Evolutionary conservation across 768 basidiomycete genomes (phyloP).

Genomic region (Trametes punicea): DNA sequence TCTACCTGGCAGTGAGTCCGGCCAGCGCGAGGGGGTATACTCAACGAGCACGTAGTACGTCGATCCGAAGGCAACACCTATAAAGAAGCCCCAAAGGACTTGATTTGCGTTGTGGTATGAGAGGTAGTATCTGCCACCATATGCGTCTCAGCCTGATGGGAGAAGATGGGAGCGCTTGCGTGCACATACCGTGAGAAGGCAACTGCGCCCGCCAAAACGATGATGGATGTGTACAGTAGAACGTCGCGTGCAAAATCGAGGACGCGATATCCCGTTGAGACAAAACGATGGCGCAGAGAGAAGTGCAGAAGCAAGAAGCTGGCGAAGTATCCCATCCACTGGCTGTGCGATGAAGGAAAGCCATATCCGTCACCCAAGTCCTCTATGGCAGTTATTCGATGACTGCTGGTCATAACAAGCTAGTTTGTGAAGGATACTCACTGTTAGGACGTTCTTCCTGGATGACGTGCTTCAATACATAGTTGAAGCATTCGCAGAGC

Average conservation of each 20-base stretch:
- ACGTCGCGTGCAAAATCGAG: slow-evolving; percentile 52
- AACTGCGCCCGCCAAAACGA: slow-evolving; percentile 58
- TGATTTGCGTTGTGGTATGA: slow-evolving; percentile 74
- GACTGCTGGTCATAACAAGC: not conserved
- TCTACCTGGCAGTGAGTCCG: slow-evolving; percentile 51
- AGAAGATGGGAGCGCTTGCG: not conserved
- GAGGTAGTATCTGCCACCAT: slow-evolving; percentile 53
- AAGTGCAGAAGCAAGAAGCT: slow-evolving; percentile 75
- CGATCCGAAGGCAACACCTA: slow-evolving; percentile 56
- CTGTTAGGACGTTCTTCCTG: slow-evolving; percentile 68
- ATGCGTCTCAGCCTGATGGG: not conserved
- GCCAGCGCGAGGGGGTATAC: slow-evolving; percentile 52
- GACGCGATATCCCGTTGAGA: slow-evolving; percentile 45
- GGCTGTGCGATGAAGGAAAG: slow-evolving; percentile 86
- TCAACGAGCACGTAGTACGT: slow-evolving; percentile 55
- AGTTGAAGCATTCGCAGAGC: slow-evolving; percentile 67
- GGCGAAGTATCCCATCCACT: slow-evolving; percentile 87
- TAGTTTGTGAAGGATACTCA: slow-evolving; percentile 31
- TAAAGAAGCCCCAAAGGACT: slow-evolving; percentile 68
- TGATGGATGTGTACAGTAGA: slow-evolving; percentile 46
- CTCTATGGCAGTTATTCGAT: slow-evolving; percentile 33
- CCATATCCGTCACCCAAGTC: slow-evolving; percentile 72
- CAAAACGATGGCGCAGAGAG: slow-evolving; percentile 63
- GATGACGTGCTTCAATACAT: slow-evolving; percentile 60
- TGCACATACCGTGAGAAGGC: slow-evolving; percentile 70